Conservation (phyloP, 129 eudicot genomes). For the sunflower (Helianthus annuus) region DNA sequence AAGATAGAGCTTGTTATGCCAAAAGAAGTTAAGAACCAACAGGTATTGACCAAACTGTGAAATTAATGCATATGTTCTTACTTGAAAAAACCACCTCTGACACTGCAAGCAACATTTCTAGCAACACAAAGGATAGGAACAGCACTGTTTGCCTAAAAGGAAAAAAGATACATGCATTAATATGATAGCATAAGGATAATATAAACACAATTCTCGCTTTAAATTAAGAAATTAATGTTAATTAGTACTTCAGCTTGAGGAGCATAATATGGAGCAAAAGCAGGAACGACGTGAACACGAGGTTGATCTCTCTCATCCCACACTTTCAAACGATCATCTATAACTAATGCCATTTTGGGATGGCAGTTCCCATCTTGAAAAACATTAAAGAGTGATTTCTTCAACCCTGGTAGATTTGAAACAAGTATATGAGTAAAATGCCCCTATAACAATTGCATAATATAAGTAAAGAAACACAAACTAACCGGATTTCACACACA, state of each 20-base stretch:
- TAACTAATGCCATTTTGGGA: conserved; percentile 94
- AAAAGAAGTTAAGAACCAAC: conserved; percentile 9
- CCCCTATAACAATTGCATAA: not conserved
- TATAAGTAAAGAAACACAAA: not conserved
- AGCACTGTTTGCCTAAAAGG: conserved; percentile 66
- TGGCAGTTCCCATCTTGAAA: conserved; percentile 92
- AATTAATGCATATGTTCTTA: conserved; percentile 37
- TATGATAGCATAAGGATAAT: conserved; percentile 22
- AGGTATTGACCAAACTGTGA: not conserved
- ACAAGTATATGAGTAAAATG: not conserved
- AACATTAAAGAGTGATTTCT: conserved; percentile 83
- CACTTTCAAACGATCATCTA: conserved; percentile 97
- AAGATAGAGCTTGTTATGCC: conserved; percentile 5
- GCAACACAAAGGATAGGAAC: conserved; percentile 96
- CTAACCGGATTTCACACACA: conserved; percentile 94
- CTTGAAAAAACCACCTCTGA: conserved; percentile 99
- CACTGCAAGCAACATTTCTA: conserved; percentile 97
- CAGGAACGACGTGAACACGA: conserved; percentile 98
- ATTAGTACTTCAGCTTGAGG: conserved; percentile 94
- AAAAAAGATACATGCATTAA: conserved; percentile 25
- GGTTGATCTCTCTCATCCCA: conserved; percentile 99
- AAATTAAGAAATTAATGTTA: conserved; percentile 5
- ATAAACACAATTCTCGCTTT: not conserved
- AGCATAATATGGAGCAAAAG: conserved; percentile 98
- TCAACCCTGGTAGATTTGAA: conserved; percentile 55